These are phyloP conservation scores for Wickerhamomyces queroliae DNA, from an alignment of 805 yeast species.

Conservation along the genomic window DNA sequence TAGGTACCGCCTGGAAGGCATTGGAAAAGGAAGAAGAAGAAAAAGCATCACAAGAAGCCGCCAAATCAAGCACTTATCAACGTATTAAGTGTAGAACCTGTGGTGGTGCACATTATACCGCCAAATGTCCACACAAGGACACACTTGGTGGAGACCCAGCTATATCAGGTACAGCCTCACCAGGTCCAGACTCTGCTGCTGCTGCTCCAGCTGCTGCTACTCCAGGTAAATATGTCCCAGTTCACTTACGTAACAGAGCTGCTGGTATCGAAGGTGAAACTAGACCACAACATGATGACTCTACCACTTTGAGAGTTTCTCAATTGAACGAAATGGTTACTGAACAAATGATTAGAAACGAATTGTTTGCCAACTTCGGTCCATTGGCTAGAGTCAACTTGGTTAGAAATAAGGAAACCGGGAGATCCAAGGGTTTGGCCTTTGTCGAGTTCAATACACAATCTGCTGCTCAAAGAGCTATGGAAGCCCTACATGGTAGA, in stretches of 20 bases:
- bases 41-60: conserved; percentile 39
- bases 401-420: conserved; percentile 88
- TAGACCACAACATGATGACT: conserved; percentile 70
- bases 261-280: conserved; percentile 34
- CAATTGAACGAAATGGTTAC: conserved; percentile 83
- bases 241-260: conserved; percentile 43
- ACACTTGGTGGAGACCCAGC: conserved; percentile 56
- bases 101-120: conserved; percentile 89
- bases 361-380: conserved; percentile 65
- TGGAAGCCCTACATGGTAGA: conserved; percentile 74
- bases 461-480: conserved; percentile 68
- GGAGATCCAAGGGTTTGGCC: conserved; percentile 93
- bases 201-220: conserved; percentile 33
- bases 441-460: conserved; percentile 77
- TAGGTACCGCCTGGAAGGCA: conserved; percentile 75
- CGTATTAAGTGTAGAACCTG: conserved; percentile 77
- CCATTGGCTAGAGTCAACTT: conserved; percentile 69
- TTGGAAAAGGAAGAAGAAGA: conserved; percentile 67
- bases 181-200: conserved; percentile 27
- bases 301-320: conserved; percentile 82
- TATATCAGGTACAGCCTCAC: conserved; percentile 17
- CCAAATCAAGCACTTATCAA: conserved; percentile 38
- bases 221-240: conserved; percentile 56
- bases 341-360: conserved; percentile 72
- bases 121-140: conserved; percentile 94